Evolutionary conservation across 2,329 filamentous ascomycete genomes (phyloP), one percentile per base, ranked within the genome.

Genomic region (Penicillium verrucosum): DNA sequence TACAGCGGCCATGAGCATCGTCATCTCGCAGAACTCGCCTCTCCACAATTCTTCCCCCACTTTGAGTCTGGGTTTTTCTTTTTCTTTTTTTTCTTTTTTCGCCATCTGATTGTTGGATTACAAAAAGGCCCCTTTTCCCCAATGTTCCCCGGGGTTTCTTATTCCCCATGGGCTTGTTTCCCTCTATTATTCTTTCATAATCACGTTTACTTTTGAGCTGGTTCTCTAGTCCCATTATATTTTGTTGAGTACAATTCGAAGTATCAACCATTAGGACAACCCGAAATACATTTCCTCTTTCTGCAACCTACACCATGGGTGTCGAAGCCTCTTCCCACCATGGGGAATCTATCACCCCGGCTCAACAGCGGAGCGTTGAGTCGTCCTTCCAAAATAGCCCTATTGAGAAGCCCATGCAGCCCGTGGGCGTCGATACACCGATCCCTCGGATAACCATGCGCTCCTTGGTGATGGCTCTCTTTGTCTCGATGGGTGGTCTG

Each of bases 401-500:
- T 2, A 51, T 57, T n/a, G 59, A 69, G 27, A 69, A 71, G 59
- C 65, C 66, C 4, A 44, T 57, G 45, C 49, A 60, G 6, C 51
- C 59, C 16, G 59, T 29, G 5, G 66, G 62, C 0, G 59, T 73
- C 36, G 67, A 75, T 50, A 70, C 68, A 1, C 66, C 68, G 0
- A 60, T 74, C 3, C 73, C 73, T 12, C 59, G 64, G 4, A 52
- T 78, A 29, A 78, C 75, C 14, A 55, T 70, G 54, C 69, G 71
- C 18, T 71, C 75, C 11, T 64, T 75, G 34, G 53, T 70, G 48
- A 76, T 79, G 75, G 74, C 72, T n/a, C 62, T 77, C 16, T 73
- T 78, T 51, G 74, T 78, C 41, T 78, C 77, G 1, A 77, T 78
- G 73, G 77, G 77, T 51, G 77, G 77, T 46, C 70, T 78, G 18